Evolutionary conservation across 192 early-diverging fungal species (phyloP).

Genomic region (Rhizophagus clarus): DNA sequence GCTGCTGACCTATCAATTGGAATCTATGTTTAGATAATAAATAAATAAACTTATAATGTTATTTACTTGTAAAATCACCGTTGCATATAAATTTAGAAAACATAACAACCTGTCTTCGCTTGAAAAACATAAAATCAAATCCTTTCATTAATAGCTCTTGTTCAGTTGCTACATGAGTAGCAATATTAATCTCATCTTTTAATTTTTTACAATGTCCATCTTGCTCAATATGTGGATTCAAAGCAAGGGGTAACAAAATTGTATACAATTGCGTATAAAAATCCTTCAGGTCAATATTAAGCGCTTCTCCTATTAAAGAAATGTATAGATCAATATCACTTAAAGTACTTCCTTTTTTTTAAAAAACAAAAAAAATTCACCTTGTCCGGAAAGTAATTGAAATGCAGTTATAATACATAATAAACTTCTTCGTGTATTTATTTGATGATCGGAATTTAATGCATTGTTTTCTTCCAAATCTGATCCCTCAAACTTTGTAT

Average conservation of each 20-base stretch:
- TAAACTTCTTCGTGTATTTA: constrained; percentile 69
- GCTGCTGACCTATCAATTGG: constrained; percentile 82
- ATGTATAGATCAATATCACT: neutral
- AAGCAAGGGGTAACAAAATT: constrained; percentile 68
- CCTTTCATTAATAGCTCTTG: constrained; percentile 80
- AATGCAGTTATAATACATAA: constrained; percentile 91
- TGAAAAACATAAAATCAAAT: constrained; percentile 86
- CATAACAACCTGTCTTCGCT: constrained; percentile 55
- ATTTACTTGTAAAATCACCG: neutral
- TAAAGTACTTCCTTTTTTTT: neutral
- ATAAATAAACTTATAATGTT: neutral
- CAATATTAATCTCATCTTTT: constrained; percentile 33
- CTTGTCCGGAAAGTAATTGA: constrained; percentile 86
- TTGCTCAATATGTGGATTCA: constrained; percentile 66
- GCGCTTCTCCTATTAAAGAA: constrained; percentile 67
- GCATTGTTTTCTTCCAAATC: constrained; percentile 35
- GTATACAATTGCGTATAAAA: constrained; percentile 88
- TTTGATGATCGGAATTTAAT: constrained; percentile 26
- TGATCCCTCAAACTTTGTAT: constrained; percentile 39
- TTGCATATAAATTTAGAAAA: neutral
- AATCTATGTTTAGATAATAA: constrained; percentile 49
- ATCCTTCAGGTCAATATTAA: constrained; percentile 91
- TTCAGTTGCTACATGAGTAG: constrained; percentile 65
- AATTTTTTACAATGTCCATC: constrained; percentile 36
- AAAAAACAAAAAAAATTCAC: constrained; percentile 31